phyloP scores from a whole-genome alignment of 2,329 filamentous ascomycete species.

The Cordyceps pruinosa region DNA sequence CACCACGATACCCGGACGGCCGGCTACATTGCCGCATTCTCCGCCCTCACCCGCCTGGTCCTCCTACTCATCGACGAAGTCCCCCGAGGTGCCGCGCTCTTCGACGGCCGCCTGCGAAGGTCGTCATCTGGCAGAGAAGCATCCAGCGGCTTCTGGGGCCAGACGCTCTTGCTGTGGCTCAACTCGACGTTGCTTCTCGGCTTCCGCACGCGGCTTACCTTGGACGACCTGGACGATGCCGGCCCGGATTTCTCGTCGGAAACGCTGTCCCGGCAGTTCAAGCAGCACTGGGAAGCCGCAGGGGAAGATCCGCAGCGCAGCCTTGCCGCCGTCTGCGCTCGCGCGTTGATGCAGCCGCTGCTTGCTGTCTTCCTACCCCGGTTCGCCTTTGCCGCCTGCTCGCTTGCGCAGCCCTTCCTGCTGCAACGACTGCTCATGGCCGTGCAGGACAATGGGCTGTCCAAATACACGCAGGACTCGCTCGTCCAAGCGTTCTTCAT shows the following conservation, averaged over 20 bases:
- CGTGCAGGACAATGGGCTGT: background rate
- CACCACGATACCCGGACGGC: background rate
- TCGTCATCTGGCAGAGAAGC: background rate
- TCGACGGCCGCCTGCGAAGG: background rate
- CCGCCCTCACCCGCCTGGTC: background rate
- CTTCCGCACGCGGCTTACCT: background rate
- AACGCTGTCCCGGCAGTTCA: background rate
- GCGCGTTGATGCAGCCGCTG: background rate
- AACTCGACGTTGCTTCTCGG: background rate
- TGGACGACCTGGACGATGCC: background rate
- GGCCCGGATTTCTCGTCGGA: background rate
- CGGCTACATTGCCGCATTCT: background rate
- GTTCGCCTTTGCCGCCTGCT: background rate
- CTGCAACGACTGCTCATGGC: background rate
- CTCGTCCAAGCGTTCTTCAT: background rate
- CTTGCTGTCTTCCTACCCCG: background rate
- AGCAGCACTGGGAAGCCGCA: background rate
- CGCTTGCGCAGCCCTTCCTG: background rate
- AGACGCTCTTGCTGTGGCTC: constrained; percentile 1
- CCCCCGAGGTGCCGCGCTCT: background rate
- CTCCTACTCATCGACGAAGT: background rate
- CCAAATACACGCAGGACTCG: background rate
- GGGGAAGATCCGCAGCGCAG: background rate
- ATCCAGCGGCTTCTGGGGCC: background rate
- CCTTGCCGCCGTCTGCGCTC: background rate